phyloP scores from a whole-genome alignment of 805 yeast genomes.

The Scheffersomyces ergatensis region DNA sequence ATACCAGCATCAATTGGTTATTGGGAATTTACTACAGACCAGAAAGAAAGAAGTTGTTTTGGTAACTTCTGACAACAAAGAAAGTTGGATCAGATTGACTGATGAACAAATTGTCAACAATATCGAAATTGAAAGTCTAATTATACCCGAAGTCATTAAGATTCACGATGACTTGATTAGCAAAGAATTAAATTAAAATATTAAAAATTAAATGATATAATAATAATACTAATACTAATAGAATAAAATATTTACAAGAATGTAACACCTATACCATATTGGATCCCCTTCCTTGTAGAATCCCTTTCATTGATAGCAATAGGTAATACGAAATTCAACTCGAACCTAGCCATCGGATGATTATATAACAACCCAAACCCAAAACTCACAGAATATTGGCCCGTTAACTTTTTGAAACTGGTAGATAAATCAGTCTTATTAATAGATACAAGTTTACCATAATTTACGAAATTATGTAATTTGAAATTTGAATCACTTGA shows the following conservation, averaged over 20 bases:
- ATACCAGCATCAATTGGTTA: slow-evolving; percentile 90
- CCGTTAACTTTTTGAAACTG: slow-evolving; percentile 6
- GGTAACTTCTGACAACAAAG: slow-evolving; percentile 46
- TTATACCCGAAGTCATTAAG: slow-evolving; percentile 72
- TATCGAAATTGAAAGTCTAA: slow-evolving; percentile 72
- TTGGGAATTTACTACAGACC: slow-evolving; percentile 88
- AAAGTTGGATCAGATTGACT: slow-evolving; percentile 50
- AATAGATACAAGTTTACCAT: slow-evolving; percentile 41
- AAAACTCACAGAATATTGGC: slow-evolving; percentile 30
- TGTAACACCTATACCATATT: slow-evolving; percentile 59
- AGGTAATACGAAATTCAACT: slow-evolving; percentile 55
- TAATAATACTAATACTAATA: too few relatives aligned
- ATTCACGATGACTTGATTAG: slow-evolving; percentile 65
- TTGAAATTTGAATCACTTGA: slow-evolving; percentile 45
- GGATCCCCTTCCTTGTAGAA: slow-evolving; percentile 49
- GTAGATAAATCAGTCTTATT: slow-evolving; percentile 7
- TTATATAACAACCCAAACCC: slow-evolving; percentile 53
- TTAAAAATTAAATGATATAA: neutral
- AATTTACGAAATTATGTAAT: slow-evolving; percentile 47
- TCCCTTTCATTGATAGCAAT: slow-evolving; percentile 44
- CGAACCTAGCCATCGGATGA: slow-evolving; percentile 59
- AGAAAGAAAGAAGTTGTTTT: slow-evolving; percentile 87
- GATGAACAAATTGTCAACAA: slow-evolving; percentile 37
- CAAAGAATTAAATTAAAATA: neutral
- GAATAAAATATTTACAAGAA: slow-evolving; percentile 36